Evolutionary conservation across 257 asterid genomes (phyloP).

Genomic region (Fraxinus pennsylvanica): DNA sequence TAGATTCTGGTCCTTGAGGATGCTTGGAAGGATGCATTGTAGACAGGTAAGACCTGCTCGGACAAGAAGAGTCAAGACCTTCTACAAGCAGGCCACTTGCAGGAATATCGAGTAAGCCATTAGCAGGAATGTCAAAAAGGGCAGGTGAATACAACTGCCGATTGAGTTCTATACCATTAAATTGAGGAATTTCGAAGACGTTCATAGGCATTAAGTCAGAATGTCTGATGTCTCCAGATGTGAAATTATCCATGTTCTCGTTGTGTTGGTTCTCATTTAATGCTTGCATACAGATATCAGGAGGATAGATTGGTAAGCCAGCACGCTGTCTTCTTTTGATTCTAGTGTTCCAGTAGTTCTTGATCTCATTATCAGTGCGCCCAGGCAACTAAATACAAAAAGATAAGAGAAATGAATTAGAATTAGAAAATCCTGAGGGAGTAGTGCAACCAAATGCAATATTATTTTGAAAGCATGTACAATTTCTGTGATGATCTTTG

Average conservation of each 20-base stretch:
- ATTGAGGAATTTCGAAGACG: constrained; percentile 51
- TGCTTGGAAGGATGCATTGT: constrained; percentile 56
- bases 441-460: background rate
- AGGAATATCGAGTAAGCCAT: constrained; percentile 51
- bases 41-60: constrained; percentile 33
- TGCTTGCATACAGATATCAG: constrained; percentile 53
- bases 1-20: constrained; percentile 43
- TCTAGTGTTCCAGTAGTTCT: constrained; percentile 88
- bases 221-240: constrained; percentile 45
- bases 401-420: constrained; percentile 14
- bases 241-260: constrained; percentile 38
- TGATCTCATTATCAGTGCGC: constrained; percentile 92
- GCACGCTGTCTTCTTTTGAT: constrained; percentile 77
- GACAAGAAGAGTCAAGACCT: constrained; percentile 40
- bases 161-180: constrained; percentile 45
- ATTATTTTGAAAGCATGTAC: background rate
- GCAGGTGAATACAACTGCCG: constrained; percentile 37
- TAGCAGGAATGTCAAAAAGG: constrained; percentile 44
- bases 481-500: background rate
- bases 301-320: constrained; percentile 74
- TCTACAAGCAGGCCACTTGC: constrained; percentile 40
- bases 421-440: constrained; percentile 14
- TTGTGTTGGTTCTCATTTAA: constrained; percentile 46
- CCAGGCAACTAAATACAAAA: constrained; percentile 71
- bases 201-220: constrained; percentile 42